Evolutionary conservation across 139 green algal species (phyloP).

Genomic region (Chlorella sp.): DNA sequence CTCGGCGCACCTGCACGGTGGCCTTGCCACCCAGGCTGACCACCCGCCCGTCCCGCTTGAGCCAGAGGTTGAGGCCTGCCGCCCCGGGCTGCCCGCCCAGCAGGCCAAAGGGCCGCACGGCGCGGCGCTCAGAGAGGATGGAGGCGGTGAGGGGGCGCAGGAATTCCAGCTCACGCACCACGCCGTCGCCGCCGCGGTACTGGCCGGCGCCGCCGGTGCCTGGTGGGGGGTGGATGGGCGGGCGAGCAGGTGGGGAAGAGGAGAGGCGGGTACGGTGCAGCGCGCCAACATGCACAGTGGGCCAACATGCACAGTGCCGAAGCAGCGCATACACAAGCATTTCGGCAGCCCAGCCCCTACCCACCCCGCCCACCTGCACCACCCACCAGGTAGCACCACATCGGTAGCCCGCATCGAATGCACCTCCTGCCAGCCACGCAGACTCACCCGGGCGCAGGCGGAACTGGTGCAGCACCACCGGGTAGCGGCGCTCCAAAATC

Average conservation of each 20-base stretch:
- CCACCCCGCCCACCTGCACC: too few relatives aligned
- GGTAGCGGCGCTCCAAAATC: slow-evolving; percentile 92
- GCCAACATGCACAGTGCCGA: too few relatives aligned
- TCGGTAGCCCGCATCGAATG: too few relatives aligned
- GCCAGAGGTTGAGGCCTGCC: slow-evolving; percentile 82
- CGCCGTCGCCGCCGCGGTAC: slow-evolving; percentile 87
- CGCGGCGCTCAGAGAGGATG: slow-evolving; percentile 89
- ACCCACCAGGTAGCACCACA: too few relatives aligned
- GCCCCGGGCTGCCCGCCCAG: slow-evolving; percentile 67
- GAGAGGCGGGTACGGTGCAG: background rate
- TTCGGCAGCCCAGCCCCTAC: too few relatives aligned
- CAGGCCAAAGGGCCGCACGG: slow-evolving; percentile 81
- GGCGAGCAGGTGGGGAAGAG: background rate
- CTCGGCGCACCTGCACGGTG: slow-evolving; percentile 58
- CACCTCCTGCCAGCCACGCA: background rate
- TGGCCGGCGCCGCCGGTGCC: slow-evolving; percentile 83
- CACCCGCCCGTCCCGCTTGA: slow-evolving; percentile 52
- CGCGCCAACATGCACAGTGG: background rate
- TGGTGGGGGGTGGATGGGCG: slow-evolving; percentile 34
- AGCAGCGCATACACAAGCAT: too few relatives aligned
- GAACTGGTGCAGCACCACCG: slow-evolving; percentile 90
- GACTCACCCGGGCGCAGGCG: slow-evolving; percentile 62
- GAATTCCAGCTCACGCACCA: slow-evolving; percentile 93
- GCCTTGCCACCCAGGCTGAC: slow-evolving; percentile 86
- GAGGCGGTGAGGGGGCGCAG: slow-evolving; percentile 80